phyloP scores from a whole-genome alignment of 2,329 filamentous ascomycete species.

The Botrytis porri region DNA sequence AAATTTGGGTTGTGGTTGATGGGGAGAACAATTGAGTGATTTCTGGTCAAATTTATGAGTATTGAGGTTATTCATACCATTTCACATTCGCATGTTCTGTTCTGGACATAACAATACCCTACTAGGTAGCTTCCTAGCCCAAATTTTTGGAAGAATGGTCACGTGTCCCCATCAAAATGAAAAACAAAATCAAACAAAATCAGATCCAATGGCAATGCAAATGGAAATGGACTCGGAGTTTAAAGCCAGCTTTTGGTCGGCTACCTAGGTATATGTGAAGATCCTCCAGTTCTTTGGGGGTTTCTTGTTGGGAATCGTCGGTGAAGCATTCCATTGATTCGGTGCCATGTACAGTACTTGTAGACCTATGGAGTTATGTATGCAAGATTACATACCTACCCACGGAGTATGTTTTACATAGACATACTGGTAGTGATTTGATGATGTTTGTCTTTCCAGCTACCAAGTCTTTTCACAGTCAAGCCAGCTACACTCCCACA shows the following conservation, averaged over 20 bases:
- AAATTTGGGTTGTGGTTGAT: not conserved
- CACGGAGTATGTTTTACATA: not conserved
- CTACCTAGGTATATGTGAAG: not conserved
- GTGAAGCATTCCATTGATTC: not conserved
- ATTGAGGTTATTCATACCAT: conserved; percentile 11
- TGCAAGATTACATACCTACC: not conserved
- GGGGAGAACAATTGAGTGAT: conserved; percentile 1
- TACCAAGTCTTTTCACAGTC: not conserved
- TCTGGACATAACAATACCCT: not conserved
- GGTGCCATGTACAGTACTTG: not conserved
- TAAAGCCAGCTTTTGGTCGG: not conserved
- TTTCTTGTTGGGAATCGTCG: not conserved
- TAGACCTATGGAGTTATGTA: not conserved
- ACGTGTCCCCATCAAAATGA: not conserved
- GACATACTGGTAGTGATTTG: not conserved
- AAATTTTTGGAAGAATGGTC: not conserved
- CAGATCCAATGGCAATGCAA: not conserved
- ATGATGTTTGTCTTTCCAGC: not conserved
- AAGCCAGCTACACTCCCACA: not conserved
- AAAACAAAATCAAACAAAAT: not conserved
- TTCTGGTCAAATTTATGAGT: conserved; percentile 7
- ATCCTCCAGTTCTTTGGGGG: not conserved
- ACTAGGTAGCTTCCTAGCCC: not conserved
- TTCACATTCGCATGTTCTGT: not conserved
- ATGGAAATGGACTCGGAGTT: not conserved